Conservation (phyloP, 148 eudicot genomes). For the Nepenthes mirabilis region DNA sequence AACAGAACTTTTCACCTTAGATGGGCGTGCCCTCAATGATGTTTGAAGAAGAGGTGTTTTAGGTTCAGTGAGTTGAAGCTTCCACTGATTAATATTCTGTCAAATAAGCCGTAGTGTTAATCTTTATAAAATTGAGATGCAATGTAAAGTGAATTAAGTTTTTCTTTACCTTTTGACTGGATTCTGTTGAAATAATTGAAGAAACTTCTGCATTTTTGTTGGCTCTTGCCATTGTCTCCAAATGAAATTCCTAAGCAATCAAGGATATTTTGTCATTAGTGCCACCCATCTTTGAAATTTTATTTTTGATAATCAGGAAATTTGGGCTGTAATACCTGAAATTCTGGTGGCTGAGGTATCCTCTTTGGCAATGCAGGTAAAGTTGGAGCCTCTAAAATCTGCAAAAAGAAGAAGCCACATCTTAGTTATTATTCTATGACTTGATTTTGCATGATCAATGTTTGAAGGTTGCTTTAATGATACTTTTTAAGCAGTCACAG, state of each 20-base stretch:
- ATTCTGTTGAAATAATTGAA: conserved; percentile 55
- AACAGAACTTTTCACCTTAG: conserved; percentile 51
- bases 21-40: conserved; percentile 78
- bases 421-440: neutral
- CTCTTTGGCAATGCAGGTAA: conserved; percentile 62
- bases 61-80: conserved; percentile 64
- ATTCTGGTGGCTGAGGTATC: conserved; percentile 63
- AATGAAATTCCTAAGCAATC: conserved; percentile 51
- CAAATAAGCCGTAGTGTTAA: neutral
- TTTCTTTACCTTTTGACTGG: conserved; percentile 30
- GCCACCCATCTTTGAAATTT: neutral
- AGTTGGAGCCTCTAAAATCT: conserved; percentile 73
- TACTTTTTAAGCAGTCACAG: no score
- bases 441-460: no score
- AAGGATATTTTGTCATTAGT: neutral
- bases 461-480: no score
- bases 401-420: conserved; percentile 4
- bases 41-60: conserved; percentile 80
- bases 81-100: conserved; percentile 50
- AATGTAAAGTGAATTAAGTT: neutral
- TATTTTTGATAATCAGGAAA: neutral
- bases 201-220: conserved; percentile 60
- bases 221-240: conserved; percentile 82
- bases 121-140: neutral
- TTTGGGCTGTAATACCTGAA: conserved; percentile 32